A percentile compares a stretch with the other conserved stretches of the same genome.
These are phyloP conservation scores for Oleoguttula mirabilis DNA, from an alignment of 495 filamentous ascomycete species.

Conservation along the genomic window DNA sequence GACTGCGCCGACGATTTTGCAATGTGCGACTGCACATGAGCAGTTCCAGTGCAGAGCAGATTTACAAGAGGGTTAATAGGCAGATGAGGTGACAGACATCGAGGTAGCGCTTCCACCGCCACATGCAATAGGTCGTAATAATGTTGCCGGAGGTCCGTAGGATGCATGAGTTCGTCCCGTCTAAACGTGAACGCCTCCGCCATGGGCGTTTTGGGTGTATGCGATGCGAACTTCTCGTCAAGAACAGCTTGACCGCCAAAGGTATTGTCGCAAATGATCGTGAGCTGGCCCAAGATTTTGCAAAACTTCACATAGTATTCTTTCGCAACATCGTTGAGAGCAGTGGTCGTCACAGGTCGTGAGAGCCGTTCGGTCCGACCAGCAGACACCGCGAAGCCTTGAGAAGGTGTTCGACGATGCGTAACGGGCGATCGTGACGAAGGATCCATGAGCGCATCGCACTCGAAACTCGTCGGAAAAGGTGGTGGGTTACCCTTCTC, in stretches of 20 bases:
- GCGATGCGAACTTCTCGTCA: constrained; percentile 83
- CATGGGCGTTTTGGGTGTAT: constrained; percentile 84
- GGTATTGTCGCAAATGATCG: constrained; percentile 86
- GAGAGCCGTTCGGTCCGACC: constrained; percentile 44
- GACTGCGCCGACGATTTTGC: constrained; percentile 85
- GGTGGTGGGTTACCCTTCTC: constrained; percentile 77
- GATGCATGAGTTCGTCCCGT: constrained; percentile 62
- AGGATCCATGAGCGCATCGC: constrained; percentile 24
- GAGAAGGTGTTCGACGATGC: constrained; percentile 20
- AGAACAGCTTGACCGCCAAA: constrained; percentile 92
- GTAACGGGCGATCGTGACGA: constrained; percentile 25
- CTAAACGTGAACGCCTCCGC: constrained; percentile 89
- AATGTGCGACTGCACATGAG: constrained; percentile 86
- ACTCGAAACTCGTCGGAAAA: constrained; percentile 46
- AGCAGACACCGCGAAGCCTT: constrained; percentile 17
- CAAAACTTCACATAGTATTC: constrained; percentile 84
- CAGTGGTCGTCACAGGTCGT: constrained; percentile 59
- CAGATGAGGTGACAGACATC: constrained; percentile 80
- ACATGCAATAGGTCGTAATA: constrained; percentile 95
- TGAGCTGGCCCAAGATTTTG: constrained; percentile 90
- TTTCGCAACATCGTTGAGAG: constrained; percentile 61
- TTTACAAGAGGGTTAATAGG: constrained; percentile 92
- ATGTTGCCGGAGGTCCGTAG: constrained; percentile 76
- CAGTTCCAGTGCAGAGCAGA: constrained; percentile 88
- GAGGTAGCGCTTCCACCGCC: constrained; percentile 85